A percentile compares a stretch with the other conserved stretches of the same genome.
Evolutionary conservation across 2,329 filamentous ascomycete species (phyloP).

Genomic region (Phyllosticta ampelicida): DNA sequence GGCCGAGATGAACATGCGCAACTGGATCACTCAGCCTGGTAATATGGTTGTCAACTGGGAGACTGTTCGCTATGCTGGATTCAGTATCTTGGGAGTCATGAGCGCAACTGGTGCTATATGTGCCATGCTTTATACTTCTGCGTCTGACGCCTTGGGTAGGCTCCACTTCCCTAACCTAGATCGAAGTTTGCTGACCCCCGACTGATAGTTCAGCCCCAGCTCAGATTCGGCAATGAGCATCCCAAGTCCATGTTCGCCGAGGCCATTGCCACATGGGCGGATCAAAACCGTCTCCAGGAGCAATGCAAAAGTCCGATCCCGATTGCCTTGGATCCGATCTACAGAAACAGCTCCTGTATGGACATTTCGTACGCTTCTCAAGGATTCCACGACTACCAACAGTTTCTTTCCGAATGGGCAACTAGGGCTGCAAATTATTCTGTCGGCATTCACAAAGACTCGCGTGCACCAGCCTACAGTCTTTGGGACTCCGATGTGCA

Average conservation of each 20-base stretch:
- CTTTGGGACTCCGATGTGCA: conserved; percentile 65
- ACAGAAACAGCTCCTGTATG: conserved; percentile 48
- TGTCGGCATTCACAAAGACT: conserved; percentile 30
- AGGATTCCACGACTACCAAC: conserved; percentile 57
- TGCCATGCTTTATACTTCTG: conserved; percentile 65
- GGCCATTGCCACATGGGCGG: conserved; percentile 54
- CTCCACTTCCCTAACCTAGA: not conserved
- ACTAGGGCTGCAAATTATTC: conserved; percentile 35
- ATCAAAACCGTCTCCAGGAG: conserved; percentile 43
- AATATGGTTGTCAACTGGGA: conserved; percentile 60
- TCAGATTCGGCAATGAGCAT: conserved; percentile 49
- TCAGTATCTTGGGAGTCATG: conserved; percentile 53
- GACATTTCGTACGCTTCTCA: conserved; percentile 60
- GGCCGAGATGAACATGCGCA: conserved; percentile 67
- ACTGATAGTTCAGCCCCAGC: conserved; percentile 52
- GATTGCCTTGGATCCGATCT: conserved; percentile 25
- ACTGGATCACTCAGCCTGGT: conserved; percentile 56
- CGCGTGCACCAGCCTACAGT: conserved; percentile 50
- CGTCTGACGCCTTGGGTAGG: conserved; percentile 55
- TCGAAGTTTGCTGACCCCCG: not conserved
- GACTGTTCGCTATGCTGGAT: conserved; percentile 51
- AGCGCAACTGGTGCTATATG: conserved; percentile 54
- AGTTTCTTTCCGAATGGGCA: conserved; percentile 50
- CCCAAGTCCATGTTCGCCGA: conserved; percentile 41
- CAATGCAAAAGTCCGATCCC: conserved; percentile 54